Evolutionary conservation across 805 yeast genomes (phyloP).

Genomic region (Metschnikowia hibisci): DNA sequence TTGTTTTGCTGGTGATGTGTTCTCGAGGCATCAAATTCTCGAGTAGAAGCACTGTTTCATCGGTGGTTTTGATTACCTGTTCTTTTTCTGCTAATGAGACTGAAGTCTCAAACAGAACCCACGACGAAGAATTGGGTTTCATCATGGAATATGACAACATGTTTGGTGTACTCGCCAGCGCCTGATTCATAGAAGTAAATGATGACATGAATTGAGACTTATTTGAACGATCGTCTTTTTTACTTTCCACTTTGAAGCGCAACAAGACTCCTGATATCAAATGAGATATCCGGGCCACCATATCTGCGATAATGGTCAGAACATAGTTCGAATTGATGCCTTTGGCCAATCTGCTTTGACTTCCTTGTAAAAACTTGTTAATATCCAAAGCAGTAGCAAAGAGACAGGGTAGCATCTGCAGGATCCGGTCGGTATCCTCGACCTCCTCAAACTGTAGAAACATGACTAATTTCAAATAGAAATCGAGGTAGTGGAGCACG

Average conservation of each 20-base stretch:
- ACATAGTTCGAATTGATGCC: constrained; percentile 19
- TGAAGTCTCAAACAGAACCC: constrained; percentile 1
- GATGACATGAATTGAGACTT: constrained; percentile 5
- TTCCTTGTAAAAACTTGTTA: constrained; percentile 12
- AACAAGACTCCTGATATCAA: constrained; percentile 31
- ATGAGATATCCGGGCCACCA: constrained; percentile 29
- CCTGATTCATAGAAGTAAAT: neutral
- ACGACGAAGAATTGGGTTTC: constrained; percentile 1
- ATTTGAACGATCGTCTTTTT: neutral
- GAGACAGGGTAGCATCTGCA: constrained; percentile 17
- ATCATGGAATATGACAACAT: neutral
- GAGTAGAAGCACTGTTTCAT: constrained; percentile 12
- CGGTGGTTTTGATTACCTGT: constrained; percentile 13
- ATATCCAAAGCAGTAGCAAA: constrained; percentile 16
- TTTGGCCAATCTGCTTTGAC: constrained; percentile 8
- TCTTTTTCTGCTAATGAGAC: constrained; percentile 12
- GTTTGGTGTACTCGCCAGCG: neutral
- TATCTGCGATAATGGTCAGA: constrained; percentile 26
- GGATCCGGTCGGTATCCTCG: constrained; percentile 13
- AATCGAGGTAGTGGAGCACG: constrained; percentile 27
- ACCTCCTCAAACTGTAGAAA: constrained; percentile 35
- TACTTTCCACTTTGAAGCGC: constrained; percentile 19
- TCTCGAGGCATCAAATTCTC: constrained; percentile 8
- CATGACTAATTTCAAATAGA: constrained; percentile 27
- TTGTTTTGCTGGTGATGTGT: constrained; percentile 13